Percentiles rank a stretch among this genome's conserved stretches.
Evolutionary conservation across 257 asterid genomes (phyloP).

Genomic region (Jaltomata sinuosa): DNA sequence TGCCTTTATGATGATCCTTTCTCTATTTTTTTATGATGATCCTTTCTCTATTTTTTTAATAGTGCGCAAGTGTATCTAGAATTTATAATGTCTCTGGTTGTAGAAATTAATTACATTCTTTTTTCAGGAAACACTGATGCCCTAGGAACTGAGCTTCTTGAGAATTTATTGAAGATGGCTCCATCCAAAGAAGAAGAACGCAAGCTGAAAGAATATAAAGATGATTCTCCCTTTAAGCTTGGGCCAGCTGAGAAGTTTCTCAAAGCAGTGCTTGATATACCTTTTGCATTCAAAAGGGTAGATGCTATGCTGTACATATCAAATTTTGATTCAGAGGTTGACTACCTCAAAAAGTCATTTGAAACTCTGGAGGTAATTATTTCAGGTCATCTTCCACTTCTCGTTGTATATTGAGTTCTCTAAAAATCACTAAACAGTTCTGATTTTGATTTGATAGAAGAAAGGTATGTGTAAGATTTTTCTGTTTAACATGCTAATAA

Average conservation of each 20-base stretch:
- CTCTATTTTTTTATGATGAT: not conserved
- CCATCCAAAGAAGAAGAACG: slow-evolving; percentile 91
- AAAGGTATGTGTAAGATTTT: not conserved
- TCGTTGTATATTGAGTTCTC: not conserved
- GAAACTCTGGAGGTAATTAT: slow-evolving; percentile 79
- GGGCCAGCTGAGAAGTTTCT: slow-evolving; percentile 87
- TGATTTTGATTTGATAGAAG: not conserved
- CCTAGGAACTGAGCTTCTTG: slow-evolving; percentile 84
- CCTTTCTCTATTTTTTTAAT: not conserved
- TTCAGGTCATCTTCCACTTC: slow-evolving; percentile 9
- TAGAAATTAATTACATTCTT: not conserved
- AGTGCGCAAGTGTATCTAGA: not conserved
- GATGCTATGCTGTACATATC: slow-evolving; percentile 76
- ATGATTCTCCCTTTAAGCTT: slow-evolving; percentile 65
- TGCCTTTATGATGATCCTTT: not conserved
- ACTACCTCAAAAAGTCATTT: slow-evolving; percentile 77
- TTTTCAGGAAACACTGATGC: slow-evolving; percentile 69
- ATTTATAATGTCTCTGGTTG: not conserved
- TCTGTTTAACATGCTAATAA: not conserved
- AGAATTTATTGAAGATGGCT: slow-evolving; percentile 90
- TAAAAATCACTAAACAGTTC: not conserved
- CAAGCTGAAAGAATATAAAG: slow-evolving; percentile 61
- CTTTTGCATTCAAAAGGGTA: slow-evolving; percentile 78
- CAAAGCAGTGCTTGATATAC: slow-evolving; percentile 72
- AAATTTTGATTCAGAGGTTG: slow-evolving; percentile 75